Conservation (phyloP, 2,329 filamentous ascomycete genomes). For the Volutella citrinella region DNA sequence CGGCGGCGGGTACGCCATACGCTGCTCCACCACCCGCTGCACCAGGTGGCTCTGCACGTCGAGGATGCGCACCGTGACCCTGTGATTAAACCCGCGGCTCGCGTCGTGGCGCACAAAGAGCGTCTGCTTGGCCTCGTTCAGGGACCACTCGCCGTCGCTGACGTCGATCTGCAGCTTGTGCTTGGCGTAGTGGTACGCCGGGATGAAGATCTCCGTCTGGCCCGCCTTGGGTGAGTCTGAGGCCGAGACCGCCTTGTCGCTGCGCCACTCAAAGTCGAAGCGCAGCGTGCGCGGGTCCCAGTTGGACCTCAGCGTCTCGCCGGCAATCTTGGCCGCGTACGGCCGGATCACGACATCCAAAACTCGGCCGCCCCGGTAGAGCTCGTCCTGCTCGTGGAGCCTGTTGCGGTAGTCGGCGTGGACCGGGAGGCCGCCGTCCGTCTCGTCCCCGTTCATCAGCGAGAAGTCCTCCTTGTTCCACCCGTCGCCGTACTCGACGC, state of each 20-base stretch:
- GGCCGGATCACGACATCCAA: constrained; percentile 39
- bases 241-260: constrained; percentile 6
- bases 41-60: constrained; percentile 21
- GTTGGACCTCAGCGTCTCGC: constrained; percentile 30
- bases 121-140: constrained; percentile 27
- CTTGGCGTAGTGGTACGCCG: constrained; percentile 34
- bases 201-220: constrained; percentile 37
- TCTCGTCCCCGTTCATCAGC: constrained; percentile 34
- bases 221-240: constrained; percentile 14
- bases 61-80: constrained; percentile 22
- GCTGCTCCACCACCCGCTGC: constrained; percentile 8
- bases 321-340: constrained; percentile 39
- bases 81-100: constrained; percentile 1
- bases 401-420: constrained; percentile 32
- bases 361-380: constrained; percentile 36
- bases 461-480: constrained; percentile 45
- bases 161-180: constrained; percentile 25
- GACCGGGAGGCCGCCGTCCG: constrained; percentile 21
- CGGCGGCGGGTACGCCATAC: constrained; percentile 12
- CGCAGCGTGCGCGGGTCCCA: constrained; percentile 33
- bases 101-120: constrained; percentile 23
- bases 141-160: constrained; percentile 29
- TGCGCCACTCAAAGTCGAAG: constrained; percentile 34
- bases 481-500: constrained; percentile 36
- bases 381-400: constrained; percentile 29